phyloP scores from a whole-genome alignment of 2,329 filamentous ascomycete species.

The Tolypocladium ovalisporum region DNA sequence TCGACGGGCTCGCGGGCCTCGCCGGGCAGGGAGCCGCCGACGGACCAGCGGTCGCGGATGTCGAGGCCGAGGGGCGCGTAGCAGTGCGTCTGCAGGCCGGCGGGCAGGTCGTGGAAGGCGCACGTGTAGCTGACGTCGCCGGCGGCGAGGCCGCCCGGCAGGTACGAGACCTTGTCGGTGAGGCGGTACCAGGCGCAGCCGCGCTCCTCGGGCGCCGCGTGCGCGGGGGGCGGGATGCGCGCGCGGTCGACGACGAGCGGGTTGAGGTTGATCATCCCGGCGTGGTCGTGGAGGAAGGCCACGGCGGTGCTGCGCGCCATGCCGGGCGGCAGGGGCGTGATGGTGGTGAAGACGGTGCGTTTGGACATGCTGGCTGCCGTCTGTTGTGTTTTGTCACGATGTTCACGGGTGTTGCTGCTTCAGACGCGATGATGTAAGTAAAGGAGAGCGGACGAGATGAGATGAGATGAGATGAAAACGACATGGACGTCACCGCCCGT shows the following conservation, averaged over 20 bases:
- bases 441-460: not conserved
- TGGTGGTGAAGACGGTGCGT: constrained; percentile 61
- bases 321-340: constrained; percentile 63
- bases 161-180: constrained; percentile 65
- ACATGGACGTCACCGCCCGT: not conserved
- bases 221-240: constrained; percentile 53
- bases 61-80: constrained; percentile 76
- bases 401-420: no score
- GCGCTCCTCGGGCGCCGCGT: constrained; percentile 60
- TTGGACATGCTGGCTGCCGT: constrained; percentile 48
- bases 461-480: not conserved
- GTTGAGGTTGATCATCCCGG: constrained; percentile 80
- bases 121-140: constrained; percentile 68
- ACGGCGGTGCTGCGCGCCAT: constrained; percentile 62
- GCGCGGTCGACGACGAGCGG: constrained; percentile 67
- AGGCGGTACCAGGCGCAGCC: constrained; percentile 67
- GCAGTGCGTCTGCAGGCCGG: constrained; percentile 70
- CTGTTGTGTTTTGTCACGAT: no score
- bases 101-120: constrained; percentile 64
- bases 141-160: constrained; percentile 54
- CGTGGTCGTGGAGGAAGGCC: constrained; percentile 65
- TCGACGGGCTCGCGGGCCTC: constrained; percentile 57
- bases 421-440: not conserved
- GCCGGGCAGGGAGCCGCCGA: constrained; percentile 61
- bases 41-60: constrained; percentile 66